A percentile compares a stretch with the other conserved stretches of the same genome.
These are phyloP conservation scores for Ceratocystis alfenasii DNA, from an alignment of 2,329 filamentous ascomycete species.

Conservation along the genomic window DNA sequence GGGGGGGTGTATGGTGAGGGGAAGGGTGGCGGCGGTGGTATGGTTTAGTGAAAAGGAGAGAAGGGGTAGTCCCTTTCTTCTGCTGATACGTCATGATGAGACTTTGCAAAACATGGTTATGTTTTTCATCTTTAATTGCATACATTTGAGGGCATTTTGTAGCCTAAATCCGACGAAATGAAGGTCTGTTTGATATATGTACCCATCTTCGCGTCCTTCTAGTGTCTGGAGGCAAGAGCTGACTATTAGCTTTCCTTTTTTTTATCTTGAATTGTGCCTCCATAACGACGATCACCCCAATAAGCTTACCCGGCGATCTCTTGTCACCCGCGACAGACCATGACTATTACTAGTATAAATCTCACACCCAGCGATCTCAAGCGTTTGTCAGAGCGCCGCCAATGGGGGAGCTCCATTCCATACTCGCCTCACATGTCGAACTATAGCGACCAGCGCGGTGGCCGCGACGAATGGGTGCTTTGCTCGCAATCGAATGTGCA, in stretches of 20 bases:
- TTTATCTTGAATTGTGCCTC: neutral
- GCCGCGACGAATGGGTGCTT: constrained; percentile 9
- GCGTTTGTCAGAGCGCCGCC: neutral
- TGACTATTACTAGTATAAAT: constrained; percentile 2
- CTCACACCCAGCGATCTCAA: constrained; percentile 6
- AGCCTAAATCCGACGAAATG: neutral
- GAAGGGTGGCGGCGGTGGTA: no score
- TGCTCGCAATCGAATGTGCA: constrained; percentile 5
- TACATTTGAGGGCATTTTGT: neutral
- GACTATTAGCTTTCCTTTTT: no score
- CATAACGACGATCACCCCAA: neutral
- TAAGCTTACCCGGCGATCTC: neutral
- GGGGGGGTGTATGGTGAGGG: no score
- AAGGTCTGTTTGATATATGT: neutral
- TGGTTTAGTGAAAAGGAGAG: no score
- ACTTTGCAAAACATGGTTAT: no score
- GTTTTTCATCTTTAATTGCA: neutral
- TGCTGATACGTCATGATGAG: no score
- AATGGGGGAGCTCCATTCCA: neutral
- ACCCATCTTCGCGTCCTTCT: neutral
- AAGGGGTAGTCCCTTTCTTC: no score
- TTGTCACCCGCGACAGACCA: neutral
- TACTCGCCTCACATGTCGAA: constrained; percentile 4
- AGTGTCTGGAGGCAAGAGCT: no score
- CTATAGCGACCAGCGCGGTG: neutral